Percentiles rank a stretch among this genome's conserved stretches.
Evolutionary conservation across 495 filamentous ascomycete genomes (phyloP).

Genomic region (Bathelium albidoporum): DNA sequence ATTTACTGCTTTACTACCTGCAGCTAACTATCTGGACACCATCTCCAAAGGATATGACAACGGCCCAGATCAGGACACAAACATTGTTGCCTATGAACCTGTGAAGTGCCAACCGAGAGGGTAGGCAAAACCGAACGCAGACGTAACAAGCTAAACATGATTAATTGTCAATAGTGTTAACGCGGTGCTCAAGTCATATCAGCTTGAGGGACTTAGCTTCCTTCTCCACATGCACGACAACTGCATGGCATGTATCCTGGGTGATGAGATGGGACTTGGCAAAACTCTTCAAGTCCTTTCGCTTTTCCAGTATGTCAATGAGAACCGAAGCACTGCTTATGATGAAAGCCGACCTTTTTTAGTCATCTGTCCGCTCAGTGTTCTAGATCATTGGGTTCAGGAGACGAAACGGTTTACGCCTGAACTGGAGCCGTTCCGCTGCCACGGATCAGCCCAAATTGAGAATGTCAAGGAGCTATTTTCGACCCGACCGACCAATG

Average conservation of each 20-base stretch:
- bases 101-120: slow-evolving; percentile 41
- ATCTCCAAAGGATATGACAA: slow-evolving; percentile 22
- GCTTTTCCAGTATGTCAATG: slow-evolving; percentile 43
- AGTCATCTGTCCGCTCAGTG: slow-evolving; percentile 50
- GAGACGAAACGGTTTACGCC: slow-evolving; percentile 52
- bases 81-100: slow-evolving; percentile 34
- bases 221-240: slow-evolving; percentile 49
- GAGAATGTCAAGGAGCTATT: slow-evolving; percentile 31
- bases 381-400: slow-evolving; percentile 46
- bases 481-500: slow-evolving; percentile 20
- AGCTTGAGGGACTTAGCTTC: slow-evolving; percentile 52
- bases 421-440: slow-evolving; percentile 42
- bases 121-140: slow-evolving; percentile 13
- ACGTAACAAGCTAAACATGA: slow-evolving; percentile 5
- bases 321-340: slow-evolving; percentile 25
- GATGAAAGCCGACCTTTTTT: slow-evolving; percentile 40
- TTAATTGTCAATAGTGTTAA: slow-evolving; percentile 28
- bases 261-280: slow-evolving; percentile 56
- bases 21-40: slow-evolving; percentile 42
- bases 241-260: slow-evolving; percentile 47
- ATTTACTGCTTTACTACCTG: slow-evolving; percentile 45
- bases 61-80: slow-evolving; percentile 1
- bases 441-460: slow-evolving; percentile 46
- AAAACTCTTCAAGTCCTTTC: slow-evolving; percentile 53
- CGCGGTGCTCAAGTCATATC: slow-evolving; percentile 52